phyloP scores from a whole-genome alignment of 495 filamentous ascomycete species.

The Tuber microsphaerosporum region DNA sequence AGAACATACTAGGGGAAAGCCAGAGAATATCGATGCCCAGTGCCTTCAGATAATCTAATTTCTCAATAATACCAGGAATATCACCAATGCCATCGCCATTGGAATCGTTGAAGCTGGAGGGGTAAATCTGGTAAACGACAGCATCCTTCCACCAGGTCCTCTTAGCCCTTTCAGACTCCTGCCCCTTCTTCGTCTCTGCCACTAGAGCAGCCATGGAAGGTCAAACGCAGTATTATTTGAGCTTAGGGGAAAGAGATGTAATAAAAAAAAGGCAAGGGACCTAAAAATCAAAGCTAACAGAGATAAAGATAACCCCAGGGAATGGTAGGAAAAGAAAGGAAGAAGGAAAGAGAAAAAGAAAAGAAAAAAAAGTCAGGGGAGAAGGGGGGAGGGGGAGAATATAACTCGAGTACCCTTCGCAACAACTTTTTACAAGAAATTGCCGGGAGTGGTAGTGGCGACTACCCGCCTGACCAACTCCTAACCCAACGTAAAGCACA shows the following conservation, averaged over 20 bases:
- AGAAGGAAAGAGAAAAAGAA: neutral
- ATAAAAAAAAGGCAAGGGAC: neutral
- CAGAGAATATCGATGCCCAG: constrained; percentile 62
- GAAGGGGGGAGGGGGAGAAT: neutral
- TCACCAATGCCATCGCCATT: constrained; percentile 63
- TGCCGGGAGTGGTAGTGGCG: neutral
- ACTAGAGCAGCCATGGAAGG: neutral
- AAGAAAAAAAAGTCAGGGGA: neutral
- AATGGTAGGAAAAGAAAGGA: neutral
- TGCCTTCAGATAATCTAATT: constrained; percentile 58
- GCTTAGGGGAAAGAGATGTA: neutral
- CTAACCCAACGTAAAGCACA: neutral
- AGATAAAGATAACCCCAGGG: neutral
- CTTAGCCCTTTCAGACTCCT: constrained; percentile 9
- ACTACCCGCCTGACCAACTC: neutral
- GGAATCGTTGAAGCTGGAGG: constrained; percentile 59
- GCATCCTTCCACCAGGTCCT: constrained; percentile 38
- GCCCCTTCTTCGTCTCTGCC: neutral
- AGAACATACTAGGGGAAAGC: constrained; percentile 51
- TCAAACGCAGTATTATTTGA: neutral
- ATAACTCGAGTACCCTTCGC: neutral
- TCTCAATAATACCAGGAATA: constrained; percentile 58
- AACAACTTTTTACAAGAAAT: neutral
- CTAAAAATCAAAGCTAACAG: neutral
- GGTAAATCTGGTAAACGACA: constrained; percentile 63